Evolutionary conservation across 2,329 filamentous ascomycete genomes (phyloP), one percentile per base, ranked within the genome.

Genomic region (Exophiala oligosperma): DNA sequence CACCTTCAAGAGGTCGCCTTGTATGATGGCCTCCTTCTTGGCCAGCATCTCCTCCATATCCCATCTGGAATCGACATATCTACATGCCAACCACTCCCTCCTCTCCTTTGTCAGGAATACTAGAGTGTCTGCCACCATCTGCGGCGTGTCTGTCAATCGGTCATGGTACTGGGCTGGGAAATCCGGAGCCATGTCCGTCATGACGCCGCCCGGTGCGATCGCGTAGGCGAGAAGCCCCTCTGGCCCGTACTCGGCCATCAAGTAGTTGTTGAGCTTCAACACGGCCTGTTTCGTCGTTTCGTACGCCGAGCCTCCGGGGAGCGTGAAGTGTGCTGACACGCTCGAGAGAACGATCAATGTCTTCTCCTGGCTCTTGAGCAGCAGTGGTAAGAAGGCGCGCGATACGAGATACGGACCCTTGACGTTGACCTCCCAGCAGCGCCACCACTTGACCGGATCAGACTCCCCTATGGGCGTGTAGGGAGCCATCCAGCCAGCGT

Each of bases 401-500:
- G 63, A 29, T 8, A 61, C 47, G 4, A 68, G 57, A 49, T 72
- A 61, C 0, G 67, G 68, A 0, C 82, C 81, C 52, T 76, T 79
- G 35, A 83, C 67, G 59, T 84, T 84, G 54, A 82, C 76, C 43
- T 81, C 77, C 67, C 75, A 79, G 37, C 74, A 73, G 24, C 64
- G 66, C 74, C 76, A 80, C 72, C 79, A 83, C 14, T 75, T 74
- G 1, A 70, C 67, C 6, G 69, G 57, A 17, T 68, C 65, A 4
- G 59, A 60, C n/a, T 72, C 69, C 4, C 65, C 61, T 1, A 74
- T 50, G 0, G 68, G 67, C n/a, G 29, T 49, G 50, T 60, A 63
- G 12, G 52, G 40, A 4, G 52, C 44, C 28, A 64, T 29, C 29
- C 46, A 54, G 12, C 62, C 66, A 4, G 65, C 66, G 47, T 66